Percentiles rank a stretch among this genome's conserved stretches.
These are phyloP conservation scores for Mycena latifolia DNA, from an alignment of 768 basidiomycete genomes.

Conservation along the genomic window DNA sequence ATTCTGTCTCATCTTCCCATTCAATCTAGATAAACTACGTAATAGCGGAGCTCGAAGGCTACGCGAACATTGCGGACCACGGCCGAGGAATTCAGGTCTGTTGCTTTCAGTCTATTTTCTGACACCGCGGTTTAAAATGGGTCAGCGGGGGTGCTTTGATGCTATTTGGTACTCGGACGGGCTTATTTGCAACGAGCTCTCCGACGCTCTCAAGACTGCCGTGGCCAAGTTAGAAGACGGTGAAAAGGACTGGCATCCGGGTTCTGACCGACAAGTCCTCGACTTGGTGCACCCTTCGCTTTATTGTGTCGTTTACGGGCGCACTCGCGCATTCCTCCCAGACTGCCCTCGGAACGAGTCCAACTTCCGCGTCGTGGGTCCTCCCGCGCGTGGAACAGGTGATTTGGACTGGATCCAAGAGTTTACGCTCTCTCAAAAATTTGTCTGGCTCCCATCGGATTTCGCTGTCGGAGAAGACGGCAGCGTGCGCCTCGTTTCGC, in stretches of 20 bases:
- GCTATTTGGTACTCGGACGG: conserved; percentile 35
- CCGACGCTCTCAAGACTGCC: conserved; percentile 8
- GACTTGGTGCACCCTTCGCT: conserved; percentile 19
- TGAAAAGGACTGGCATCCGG: conserved; percentile 44
- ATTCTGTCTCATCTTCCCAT: background rate
- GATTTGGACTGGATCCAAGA: background rate
- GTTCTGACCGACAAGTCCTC: conserved; percentile 41
- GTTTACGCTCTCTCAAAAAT: conserved; percentile 2
- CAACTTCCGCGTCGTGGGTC: background rate
- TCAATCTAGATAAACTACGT: background rate
- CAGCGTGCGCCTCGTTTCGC: conserved; percentile 5
- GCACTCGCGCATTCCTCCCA: conserved; percentile 24
- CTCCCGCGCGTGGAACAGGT: background rate
- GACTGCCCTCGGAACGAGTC: background rate
- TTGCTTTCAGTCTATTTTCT: background rate
- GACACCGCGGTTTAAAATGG: background rate
- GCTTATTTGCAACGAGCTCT: conserved; percentile 27
- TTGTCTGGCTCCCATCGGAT: conserved; percentile 19
- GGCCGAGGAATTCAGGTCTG: background rate
- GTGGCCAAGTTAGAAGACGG: conserved; percentile 35
- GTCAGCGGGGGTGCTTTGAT: conserved; percentile 21
- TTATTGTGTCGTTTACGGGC: conserved; percentile 40
- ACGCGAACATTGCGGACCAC: background rate
- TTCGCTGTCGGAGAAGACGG: conserved; percentile 7
- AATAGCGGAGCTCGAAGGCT: background rate